Evolutionary conservation across 768 basidiomycete species (phyloP), one percentile per base, ranked within the genome.

Genomic region (Sporobolomyces roseus): DNA sequence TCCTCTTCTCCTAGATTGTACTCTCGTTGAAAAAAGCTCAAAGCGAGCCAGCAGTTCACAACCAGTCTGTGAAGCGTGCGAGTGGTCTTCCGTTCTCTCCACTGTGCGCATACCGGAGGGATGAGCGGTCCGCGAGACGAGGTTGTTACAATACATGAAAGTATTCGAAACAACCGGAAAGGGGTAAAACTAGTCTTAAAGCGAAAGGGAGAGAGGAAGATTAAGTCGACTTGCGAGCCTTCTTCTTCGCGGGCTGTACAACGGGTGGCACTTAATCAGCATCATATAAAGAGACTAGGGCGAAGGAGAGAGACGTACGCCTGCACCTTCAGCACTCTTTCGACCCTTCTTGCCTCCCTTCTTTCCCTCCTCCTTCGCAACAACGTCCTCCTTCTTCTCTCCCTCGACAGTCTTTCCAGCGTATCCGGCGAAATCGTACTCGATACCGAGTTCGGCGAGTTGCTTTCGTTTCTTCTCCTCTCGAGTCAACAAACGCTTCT

Each of bases 391-490:
- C 58, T 66, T 65, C 55, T 60, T 65, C 50, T 71, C 60, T 48
- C 61, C 64, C 29, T 52, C 54, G 48, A 71, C 61, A 41, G 65
- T 43, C 63, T 70, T 72, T 32, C 65, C 80, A 78, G 92, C 91
- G 81, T 93, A 96, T 77, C 86, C 86, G 48, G 86, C 84, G 60
- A 94, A 87, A 72, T 92, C 85, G 76, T 98, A 98, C 54, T 87
- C 83, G 77, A 99, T 94, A 7, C 93, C 94, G 12, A 83, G 80
- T 67, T 86, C 87, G 51, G 83, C 84, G 65, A 98, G 81, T 79
- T 91, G 91, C 55, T 84, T 84, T 77, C 91, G 88, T 70, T 88
- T 85, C 76, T 85, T 82, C 62, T 84, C 82, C 76, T 97, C 90
- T 64, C 90, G 86, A 75, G 85, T 86, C 52, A 92, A 77, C 56